phyloP scores from a whole-genome alignment of 768 basidiomycete species.

The Termitomyces sp. region DNA sequence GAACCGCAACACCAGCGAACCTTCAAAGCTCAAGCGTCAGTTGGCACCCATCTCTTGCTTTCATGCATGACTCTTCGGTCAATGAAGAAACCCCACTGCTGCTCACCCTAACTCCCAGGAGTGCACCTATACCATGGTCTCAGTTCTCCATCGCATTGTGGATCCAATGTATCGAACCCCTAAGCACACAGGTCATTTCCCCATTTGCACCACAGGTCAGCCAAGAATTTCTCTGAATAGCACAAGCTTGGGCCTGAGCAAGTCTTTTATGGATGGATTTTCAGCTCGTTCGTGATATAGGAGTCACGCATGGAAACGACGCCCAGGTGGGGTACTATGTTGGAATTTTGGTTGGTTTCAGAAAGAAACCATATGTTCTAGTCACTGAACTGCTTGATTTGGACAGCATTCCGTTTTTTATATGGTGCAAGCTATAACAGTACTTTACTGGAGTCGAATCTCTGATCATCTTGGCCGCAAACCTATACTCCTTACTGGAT shows the following conservation, averaged over 20 bases:
- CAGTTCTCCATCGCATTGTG: slow-evolving; percentile 66
- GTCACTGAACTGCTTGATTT: background rate
- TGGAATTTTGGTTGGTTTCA: slow-evolving; percentile 54
- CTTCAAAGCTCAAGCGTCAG: background rate
- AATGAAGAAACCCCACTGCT: slow-evolving; percentile 65
- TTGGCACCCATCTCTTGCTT: background rate
- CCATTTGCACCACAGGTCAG: slow-evolving; percentile 71
- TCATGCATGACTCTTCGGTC: slow-evolving; percentile 5
- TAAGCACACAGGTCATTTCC: slow-evolving; percentile 69
- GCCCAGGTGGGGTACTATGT: slow-evolving; percentile 74
- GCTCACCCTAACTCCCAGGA: slow-evolving; percentile 25
- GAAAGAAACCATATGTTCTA: background rate
- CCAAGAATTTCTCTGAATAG: background rate
- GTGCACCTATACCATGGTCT: slow-evolving; percentile 59
- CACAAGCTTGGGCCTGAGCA: background rate
- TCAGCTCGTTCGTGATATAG: slow-evolving; percentile 62
- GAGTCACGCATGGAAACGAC: slow-evolving; percentile 68
- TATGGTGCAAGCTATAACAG: slow-evolving; percentile 63
- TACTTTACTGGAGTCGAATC: slow-evolving; percentile 70
- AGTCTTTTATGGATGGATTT: background rate
- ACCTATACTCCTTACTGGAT: slow-evolving; percentile 63
- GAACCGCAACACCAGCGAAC: too few relatives aligned
- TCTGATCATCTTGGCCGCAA: slow-evolving; percentile 73
- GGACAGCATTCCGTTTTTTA: slow-evolving; percentile 72
- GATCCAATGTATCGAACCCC: slow-evolving; percentile 70